Evolutionary conservation across 768 basidiomycete genomes (phyloP).

Genomic region (Lactifluus piperatus): DNA sequence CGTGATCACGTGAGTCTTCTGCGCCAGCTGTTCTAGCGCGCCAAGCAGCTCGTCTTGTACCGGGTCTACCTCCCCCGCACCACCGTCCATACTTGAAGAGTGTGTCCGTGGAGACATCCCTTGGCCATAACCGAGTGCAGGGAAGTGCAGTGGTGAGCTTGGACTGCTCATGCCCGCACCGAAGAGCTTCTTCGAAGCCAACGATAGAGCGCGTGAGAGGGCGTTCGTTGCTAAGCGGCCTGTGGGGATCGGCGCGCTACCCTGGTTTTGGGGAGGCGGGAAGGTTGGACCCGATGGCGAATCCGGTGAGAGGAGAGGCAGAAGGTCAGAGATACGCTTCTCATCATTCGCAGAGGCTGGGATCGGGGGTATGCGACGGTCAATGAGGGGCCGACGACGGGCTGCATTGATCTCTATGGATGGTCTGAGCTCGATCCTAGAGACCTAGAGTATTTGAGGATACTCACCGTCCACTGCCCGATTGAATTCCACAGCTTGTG

Average conservation of each 20-base stretch:
- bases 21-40: slow-evolving; percentile 78
- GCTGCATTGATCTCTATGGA: slow-evolving; percentile 53
- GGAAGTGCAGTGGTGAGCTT: slow-evolving; percentile 27
- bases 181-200: slow-evolving; percentile 78
- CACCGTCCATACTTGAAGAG: slow-evolving; percentile 30
- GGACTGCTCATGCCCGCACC: slow-evolving; percentile 40
- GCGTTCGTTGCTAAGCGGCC: slow-evolving; percentile 64
- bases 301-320: slow-evolving; percentile 24
- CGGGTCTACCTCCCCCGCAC: slow-evolving; percentile 35
- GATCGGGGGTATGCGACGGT: slow-evolving; percentile 36
- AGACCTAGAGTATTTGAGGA: neutral
- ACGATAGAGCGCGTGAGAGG: slow-evolving; percentile 66
- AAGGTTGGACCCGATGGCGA: slow-evolving; percentile 37
- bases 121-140: slow-evolving; percentile 24
- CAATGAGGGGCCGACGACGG: slow-evolving; percentile 50
- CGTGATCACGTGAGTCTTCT: slow-evolving; percentile 91
- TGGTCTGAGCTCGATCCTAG: slow-evolving; percentile 6
- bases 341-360: slow-evolving; percentile 44
- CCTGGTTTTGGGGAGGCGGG: slow-evolving; percentile 50
- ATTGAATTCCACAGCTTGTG: slow-evolving; percentile 85
- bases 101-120: slow-evolving; percentile 28
- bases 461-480: slow-evolving; percentile 79
- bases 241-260: slow-evolving; percentile 51
- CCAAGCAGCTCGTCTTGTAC: slow-evolving; percentile 80
- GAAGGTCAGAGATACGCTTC: slow-evolving; percentile 27